phyloP scores from a whole-genome alignment of 2,329 filamentous ascomycete species.

The Parascedosporium putredinis region DNA sequence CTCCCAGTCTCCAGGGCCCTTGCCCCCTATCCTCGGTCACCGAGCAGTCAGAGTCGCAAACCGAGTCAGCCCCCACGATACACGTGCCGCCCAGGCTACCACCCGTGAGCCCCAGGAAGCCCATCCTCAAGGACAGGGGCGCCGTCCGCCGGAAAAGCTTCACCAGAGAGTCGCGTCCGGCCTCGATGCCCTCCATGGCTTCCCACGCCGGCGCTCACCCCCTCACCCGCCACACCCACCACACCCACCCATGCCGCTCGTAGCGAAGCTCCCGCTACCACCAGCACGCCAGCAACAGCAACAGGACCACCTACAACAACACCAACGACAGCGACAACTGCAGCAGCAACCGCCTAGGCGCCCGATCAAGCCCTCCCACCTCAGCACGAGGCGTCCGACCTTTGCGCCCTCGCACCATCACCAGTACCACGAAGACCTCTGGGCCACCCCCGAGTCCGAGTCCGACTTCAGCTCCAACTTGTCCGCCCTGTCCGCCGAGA shows the following conservation, averaged over 20 bases:
- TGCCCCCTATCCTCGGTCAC: slow-evolving; percentile 1
- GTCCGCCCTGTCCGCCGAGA: slow-evolving; percentile 5
- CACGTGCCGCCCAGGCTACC: slow-evolving; percentile 1
- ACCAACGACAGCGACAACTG: too few relatives aligned
- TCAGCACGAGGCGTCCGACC: neutral
- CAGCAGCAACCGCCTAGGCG: neutral
- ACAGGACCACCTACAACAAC: too few relatives aligned
- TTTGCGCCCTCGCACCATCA: neutral
- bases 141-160: slow-evolving; percentile 2
- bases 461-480: slow-evolving; percentile 6
- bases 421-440: neutral
- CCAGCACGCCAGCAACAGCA: too few relatives aligned
- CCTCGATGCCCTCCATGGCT: neutral
- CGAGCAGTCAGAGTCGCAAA: neutral
- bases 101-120: neutral
- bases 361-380: neutral
- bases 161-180: neutral
- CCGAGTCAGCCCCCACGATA: neutral
- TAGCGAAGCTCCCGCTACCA: neutral
- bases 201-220: too few relatives aligned
- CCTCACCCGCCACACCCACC: neutral
- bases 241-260: neutral
- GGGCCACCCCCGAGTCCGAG: neutral
- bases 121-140: neutral
- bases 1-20: neutral